phyloP scores from a whole-genome alignment of 1,139 yeast species.

The Sugiyamaella paludigena region DNA sequence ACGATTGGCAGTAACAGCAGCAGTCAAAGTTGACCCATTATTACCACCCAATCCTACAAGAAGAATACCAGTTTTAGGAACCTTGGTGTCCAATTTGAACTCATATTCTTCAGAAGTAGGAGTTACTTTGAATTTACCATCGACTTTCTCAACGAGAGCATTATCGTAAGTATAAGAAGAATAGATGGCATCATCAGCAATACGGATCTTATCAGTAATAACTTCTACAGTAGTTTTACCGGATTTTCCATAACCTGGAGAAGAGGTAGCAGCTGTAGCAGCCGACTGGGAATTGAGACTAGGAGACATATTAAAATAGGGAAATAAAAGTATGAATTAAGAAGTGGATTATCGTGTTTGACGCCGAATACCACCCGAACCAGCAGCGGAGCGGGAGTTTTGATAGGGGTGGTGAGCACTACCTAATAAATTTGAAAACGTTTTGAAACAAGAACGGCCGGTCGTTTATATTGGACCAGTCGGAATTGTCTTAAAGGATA shows the following conservation, averaged over 20 bases:
- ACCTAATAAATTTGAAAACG: slow-evolving; percentile 36
- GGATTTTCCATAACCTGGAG: slow-evolving; percentile 38
- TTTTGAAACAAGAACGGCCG: slow-evolving; percentile 19
- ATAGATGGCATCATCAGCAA: slow-evolving; percentile 57
- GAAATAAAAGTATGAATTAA: slow-evolving; percentile 3
- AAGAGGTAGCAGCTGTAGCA: slow-evolving; percentile 32
- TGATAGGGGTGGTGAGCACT: slow-evolving; percentile 39
- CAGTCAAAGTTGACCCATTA: slow-evolving; percentile 89
- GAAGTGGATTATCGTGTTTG: slow-evolving; percentile 14
- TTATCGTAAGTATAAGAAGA: slow-evolving; percentile 74
- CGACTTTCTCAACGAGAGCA: slow-evolving; percentile 54
- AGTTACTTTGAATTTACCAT: slow-evolving; percentile 62
- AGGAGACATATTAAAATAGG: slow-evolving; percentile 36
- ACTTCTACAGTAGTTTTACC: slow-evolving; percentile 50
- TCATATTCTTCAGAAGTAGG: slow-evolving; percentile 75
- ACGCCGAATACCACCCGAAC: slow-evolving; percentile 37
- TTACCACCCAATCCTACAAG: slow-evolving; percentile 96
- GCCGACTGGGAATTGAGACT: slow-evolving; percentile 31
- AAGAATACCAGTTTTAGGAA: slow-evolving; percentile 85
- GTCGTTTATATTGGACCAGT: no score
- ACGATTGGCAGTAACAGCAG: slow-evolving; percentile 83
- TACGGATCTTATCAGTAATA: slow-evolving; percentile 59
- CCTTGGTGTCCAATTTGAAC: slow-evolving; percentile 77
- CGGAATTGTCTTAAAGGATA: no score
- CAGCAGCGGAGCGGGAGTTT: slow-evolving; percentile 36